phyloP scores from a whole-genome alignment of 2,329 filamentous ascomycete genomes.

The Botryosphaeria dothidea region DNA sequence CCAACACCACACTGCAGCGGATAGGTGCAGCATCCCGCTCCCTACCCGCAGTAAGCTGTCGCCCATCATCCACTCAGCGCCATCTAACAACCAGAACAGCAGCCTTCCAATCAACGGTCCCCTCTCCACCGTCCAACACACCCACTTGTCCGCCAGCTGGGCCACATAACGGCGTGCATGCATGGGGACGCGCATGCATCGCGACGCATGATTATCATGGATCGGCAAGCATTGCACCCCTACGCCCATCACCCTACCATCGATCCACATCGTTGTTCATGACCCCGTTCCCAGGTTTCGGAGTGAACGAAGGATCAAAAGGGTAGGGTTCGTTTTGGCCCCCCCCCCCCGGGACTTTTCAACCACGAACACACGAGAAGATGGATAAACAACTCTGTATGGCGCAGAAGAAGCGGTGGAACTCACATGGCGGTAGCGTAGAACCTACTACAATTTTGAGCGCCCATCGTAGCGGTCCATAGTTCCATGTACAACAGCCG shows the following conservation, averaged over 20 bases:
- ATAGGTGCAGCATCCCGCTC: constrained; percentile 15
- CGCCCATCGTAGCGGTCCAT: no score
- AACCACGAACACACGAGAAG: no score
- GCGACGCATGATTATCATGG: not conserved
- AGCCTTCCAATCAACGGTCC: not conserved
- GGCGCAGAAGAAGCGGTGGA: not conserved
- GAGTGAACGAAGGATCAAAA: not conserved
- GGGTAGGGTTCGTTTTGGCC: not conserved
- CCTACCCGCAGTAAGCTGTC: not conserved
- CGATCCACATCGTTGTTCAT: not conserved
- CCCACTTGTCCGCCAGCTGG: not conserved
- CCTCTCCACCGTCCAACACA: not conserved
- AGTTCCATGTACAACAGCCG: no score
- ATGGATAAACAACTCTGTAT: no score
- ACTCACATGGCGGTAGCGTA: not conserved
- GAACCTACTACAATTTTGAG: not conserved
- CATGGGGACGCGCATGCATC: not conserved
- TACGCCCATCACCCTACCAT: not conserved
- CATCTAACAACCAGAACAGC: not conserved
- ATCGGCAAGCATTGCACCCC: not conserved
- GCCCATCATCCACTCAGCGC: not conserved
- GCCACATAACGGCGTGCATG: constrained; percentile 9
- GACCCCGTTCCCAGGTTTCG: not conserved
- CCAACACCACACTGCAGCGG: constrained; percentile 3
- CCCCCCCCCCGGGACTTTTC: no score